phyloP scores from a whole-genome alignment of 106 monocot genomes.

The Dendrobium catenatum region DNA sequence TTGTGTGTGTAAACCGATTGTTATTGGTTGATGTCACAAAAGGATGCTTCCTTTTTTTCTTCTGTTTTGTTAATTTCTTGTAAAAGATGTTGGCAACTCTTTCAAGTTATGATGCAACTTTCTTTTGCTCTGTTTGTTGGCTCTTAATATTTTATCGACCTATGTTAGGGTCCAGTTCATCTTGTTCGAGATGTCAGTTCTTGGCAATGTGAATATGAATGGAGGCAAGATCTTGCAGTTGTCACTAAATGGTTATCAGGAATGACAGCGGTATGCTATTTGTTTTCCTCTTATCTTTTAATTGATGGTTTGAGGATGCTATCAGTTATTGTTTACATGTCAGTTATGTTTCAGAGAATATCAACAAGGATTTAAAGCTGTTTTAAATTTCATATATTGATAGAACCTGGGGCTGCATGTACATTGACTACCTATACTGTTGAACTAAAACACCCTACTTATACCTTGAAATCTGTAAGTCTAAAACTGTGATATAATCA shows the following conservation, averaged over 20 bases:
- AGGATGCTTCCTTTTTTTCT: not conserved
- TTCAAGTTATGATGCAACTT: not conserved
- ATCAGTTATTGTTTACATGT: not conserved
- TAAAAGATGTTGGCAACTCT: not conserved
- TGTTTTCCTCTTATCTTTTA: not conserved
- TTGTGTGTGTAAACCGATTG: not conserved
- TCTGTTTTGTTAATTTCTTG: not conserved
- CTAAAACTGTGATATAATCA: not conserved
- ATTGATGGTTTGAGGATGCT: not conserved
- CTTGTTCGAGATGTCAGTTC: constrained; percentile 82
- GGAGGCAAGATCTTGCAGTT: constrained; percentile 95
- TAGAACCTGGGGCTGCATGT: not conserved
- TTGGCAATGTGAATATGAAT: constrained; percentile 90
- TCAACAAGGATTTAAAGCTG: not conserved
- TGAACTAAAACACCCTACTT: not conserved
- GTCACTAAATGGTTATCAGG: constrained; percentile 98
- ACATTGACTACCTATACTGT: not conserved
- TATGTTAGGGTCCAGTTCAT: constrained; percentile 73
- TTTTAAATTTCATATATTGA: not conserved
- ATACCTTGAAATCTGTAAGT: not conserved
- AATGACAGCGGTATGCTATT: constrained; percentile 55
- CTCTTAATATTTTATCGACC: not conserved
- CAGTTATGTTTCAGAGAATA: not conserved
- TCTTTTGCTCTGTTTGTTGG: not conserved
- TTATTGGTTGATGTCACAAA: not conserved